Conservation (phyloP, 2,329 filamentous ascomycete genomes). For the Talaromyces amestolkiae region DNA sequence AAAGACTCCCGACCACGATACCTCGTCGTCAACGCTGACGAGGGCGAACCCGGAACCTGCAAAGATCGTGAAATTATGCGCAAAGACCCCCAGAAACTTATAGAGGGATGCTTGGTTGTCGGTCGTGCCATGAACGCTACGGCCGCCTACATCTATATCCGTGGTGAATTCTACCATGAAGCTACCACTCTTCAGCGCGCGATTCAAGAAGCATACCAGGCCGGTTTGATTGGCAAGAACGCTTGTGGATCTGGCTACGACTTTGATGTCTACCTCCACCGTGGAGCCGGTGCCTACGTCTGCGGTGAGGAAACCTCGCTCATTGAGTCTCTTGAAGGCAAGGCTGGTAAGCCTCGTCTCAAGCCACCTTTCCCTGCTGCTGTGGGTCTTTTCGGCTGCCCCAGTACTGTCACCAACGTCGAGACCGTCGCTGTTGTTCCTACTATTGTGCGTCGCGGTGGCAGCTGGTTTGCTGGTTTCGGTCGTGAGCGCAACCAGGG, state of each 20-base stretch:
- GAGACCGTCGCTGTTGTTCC: constrained; percentile 95
- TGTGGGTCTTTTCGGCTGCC: constrained; percentile 96
- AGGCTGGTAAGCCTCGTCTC: constrained; percentile 95
- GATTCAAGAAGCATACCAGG: constrained; percentile 96
- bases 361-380: constrained; percentile 98
- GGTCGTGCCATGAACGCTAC: constrained; percentile 98
- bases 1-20: constrained; percentile 96
- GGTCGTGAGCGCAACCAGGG: constrained; percentile 94
- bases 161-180: constrained; percentile 96
- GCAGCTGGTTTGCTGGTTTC: constrained; percentile 88
- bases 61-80: constrained; percentile 99
- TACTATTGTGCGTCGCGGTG: constrained; percentile 90
- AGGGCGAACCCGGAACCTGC: constrained; percentile 97
- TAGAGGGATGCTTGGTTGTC: constrained; percentile 94
- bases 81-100: constrained; percentile 98
- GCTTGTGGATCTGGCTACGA: constrained; percentile 96
- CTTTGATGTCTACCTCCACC: constrained; percentile 95
- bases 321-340: constrained; percentile 97
- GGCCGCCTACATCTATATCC: constrained; percentile 98
- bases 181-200: constrained; percentile 88
- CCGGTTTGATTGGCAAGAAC: constrained; percentile 95
- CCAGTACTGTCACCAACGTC: constrained; percentile 96
- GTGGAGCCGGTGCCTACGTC: constrained; percentile 94
- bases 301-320: constrained; percentile 98
- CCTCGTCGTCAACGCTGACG: constrained; percentile 95